Percentiles rank a stretch among this genome's conserved stretches.
These are phyloP conservation scores for Cryomyces minteri DNA, from an alignment of 495 filamentous ascomycete genomes.

Conservation along the genomic window DNA sequence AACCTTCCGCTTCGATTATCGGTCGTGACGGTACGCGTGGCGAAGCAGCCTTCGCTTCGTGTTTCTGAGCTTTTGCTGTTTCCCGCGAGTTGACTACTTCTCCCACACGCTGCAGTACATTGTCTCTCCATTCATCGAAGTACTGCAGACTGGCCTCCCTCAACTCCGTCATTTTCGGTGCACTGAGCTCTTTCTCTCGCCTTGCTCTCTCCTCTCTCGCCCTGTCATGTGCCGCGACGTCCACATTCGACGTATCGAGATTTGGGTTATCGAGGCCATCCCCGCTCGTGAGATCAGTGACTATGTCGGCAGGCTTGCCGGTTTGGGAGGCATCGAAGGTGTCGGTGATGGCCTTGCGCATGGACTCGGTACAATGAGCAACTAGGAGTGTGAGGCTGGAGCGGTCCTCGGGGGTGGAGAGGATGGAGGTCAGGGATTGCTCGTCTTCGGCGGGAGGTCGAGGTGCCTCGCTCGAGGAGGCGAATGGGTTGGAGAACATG, in stretches of 20 bases:
- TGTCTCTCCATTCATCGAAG: conserved; percentile 48
- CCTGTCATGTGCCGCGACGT: conserved; percentile 11
- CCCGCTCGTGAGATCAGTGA: conserved; percentile 3
- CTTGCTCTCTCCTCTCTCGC: conserved; percentile 9
- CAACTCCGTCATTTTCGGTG: conserved; percentile 15
- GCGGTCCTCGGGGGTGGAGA: conserved; percentile 17
- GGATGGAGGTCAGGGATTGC: conserved; percentile 18
- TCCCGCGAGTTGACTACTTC: conserved; percentile 43
- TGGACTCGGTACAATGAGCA: conserved; percentile 20
- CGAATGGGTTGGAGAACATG: background rate
- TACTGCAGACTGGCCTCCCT: conserved; percentile 28
- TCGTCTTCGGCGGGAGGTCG: conserved; percentile 2
- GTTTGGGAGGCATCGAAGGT: conserved; percentile 21
- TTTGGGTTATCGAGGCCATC: conserved; percentile 3
- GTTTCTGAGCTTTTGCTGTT: conserved; percentile 15
- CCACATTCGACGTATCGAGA: conserved; percentile 12
- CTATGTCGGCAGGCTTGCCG: conserved; percentile 8
- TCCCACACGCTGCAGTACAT: conserved; percentile 41
- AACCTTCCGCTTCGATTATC: conserved; percentile 2
- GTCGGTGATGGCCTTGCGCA: conserved; percentile 16
- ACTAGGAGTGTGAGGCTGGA: conserved; percentile 20
- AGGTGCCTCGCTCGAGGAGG: background rate
- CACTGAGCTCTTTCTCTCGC: conserved; percentile 16
- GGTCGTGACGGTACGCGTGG: background rate
- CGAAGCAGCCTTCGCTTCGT: conserved; percentile 1